These are phyloP conservation scores for Triticum turgidum DNA, from an alignment of 176 grass and related monocot genomes.

Conservation along the genomic window DNA sequence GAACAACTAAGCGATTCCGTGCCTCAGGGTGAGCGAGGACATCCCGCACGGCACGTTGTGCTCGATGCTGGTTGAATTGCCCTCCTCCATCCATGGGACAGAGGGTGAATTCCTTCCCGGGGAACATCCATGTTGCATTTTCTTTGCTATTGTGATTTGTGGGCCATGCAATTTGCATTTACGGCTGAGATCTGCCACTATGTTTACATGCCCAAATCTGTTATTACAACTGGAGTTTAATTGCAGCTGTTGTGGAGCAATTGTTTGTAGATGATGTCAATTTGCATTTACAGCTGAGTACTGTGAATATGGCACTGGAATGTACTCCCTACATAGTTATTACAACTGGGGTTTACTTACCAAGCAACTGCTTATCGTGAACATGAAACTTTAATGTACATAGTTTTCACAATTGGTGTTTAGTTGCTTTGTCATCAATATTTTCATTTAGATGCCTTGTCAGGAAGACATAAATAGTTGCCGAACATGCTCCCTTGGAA, in stretches of 20 bases:
- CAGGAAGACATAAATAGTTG: not conserved
- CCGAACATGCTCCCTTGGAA: not conserved
- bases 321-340: not conserved
- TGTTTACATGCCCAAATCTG: conserved; percentile 11
- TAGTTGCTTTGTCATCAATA: not conserved
- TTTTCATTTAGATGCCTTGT: not conserved
- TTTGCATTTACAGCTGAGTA: not conserved
- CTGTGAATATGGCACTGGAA: not conserved
- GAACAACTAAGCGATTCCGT: not conserved
- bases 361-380: not conserved
- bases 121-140: not conserved
- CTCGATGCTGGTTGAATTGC: not conserved
- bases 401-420: not conserved
- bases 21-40: not conserved
- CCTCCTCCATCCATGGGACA: not conserved
- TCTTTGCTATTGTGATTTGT: not conserved
- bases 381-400: not conserved
- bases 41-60: not conserved
- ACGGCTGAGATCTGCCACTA: not conserved
- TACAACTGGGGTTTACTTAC: not conserved
- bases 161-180: not conserved
- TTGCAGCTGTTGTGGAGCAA: too few species aligned
- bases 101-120: not conserved
- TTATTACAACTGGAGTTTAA: too few species aligned
- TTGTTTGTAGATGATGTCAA: too few species aligned